Evolutionary conservation across 139 green algal genomes (phyloP), one percentile per base, ranked within the genome.

Genomic region (Yamagishiella unicocca): DNA sequence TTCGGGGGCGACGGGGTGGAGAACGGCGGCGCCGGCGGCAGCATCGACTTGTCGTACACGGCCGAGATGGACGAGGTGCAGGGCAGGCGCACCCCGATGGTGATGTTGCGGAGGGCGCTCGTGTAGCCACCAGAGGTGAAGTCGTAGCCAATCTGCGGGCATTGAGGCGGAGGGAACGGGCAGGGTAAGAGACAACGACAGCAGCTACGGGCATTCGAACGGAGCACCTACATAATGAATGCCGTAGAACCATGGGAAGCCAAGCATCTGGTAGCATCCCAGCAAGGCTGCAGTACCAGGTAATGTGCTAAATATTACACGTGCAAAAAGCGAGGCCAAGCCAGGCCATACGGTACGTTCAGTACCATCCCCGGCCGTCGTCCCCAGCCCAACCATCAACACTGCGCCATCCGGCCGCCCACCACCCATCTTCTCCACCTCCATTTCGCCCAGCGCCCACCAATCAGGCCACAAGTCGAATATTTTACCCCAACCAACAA

Each of bases 1-100:
- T 25, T 79, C 2, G 75, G 75, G 24, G 75, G 75, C 0, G 50
- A 68, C 33, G 75, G 53, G 25, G 35, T 71, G 54, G 19, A 38
- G 54, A 71, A 71, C 22, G 76, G 76, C 53, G 76, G 54, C 54
- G 76, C 22, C 2, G 76, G 54, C 54, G 76, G 76, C 76, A 83
- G 50, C 76, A 83, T 71, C 21, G 37, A 40, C 8, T 33, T 45
- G 33, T 5, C 6, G 22, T 55, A 55, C 21, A 55, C 54, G 2
- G 27, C 35, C 24, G 76, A 53, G 14, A 71, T 24, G 53, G 76
- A 40, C 35, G 76, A 53, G 8, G 38, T 72, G 35, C 35, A 22
- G 37, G 50, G 31, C 33, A 83, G 76, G 33, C 76, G 76, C 76
- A 42, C 35, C 45, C 35, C 12, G 9, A 12, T 7, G 29, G 54